phyloP scores from a whole-genome alignment of 2,329 filamentous ascomycete species.

The Ceratocystiopsis sp. region DNA sequence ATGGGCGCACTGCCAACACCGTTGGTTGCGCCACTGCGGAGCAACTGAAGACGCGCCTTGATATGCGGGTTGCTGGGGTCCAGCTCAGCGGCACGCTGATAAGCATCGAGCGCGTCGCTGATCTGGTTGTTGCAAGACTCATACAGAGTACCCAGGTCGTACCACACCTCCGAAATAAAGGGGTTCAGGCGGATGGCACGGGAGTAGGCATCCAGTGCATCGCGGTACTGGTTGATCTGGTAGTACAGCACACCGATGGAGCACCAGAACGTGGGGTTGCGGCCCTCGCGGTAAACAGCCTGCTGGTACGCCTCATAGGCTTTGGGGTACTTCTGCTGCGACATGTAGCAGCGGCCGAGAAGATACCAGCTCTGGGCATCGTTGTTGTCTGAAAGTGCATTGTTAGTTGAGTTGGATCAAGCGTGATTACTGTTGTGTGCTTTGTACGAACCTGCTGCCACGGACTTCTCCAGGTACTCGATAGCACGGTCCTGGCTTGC shows the following conservation, averaged over 20 bases:
- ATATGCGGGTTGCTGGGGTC: slow-evolving; percentile 90
- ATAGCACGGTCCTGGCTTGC: slow-evolving; percentile 90
- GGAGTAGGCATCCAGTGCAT: slow-evolving; percentile 93
- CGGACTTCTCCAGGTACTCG: slow-evolving; percentile 92
- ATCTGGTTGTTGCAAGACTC: slow-evolving; percentile 99
- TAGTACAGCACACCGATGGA: slow-evolving; percentile 98
- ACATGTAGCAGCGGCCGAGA: slow-evolving; percentile 96
- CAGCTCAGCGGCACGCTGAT: slow-evolving; percentile 83
- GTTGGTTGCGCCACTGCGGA: slow-evolving; percentile 64
- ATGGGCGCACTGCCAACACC: slow-evolving; percentile 63
- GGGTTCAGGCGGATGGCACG: slow-evolving; percentile 92
- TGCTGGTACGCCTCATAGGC: slow-evolving; percentile 98
- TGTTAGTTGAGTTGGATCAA: too few species aligned
- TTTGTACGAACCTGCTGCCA: slow-evolving; percentile 27
- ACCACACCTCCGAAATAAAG: slow-evolving; percentile 98
- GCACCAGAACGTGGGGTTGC: slow-evolving; percentile 98
- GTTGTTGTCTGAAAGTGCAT: slow-evolving; percentile 49
- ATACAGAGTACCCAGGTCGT: slow-evolving; percentile 91
- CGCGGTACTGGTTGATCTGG: slow-evolving; percentile 98
- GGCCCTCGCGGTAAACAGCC: slow-evolving; percentile 91
- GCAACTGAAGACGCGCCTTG: slow-evolving; percentile 78
- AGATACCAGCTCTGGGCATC: slow-evolving; percentile 99
- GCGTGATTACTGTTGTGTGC: too few species aligned
- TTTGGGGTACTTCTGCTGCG: slow-evolving; percentile 95
- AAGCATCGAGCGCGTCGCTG: slow-evolving; percentile 86